A percentile compares a stretch with the other conserved stretches of the same genome.
Evolutionary conservation across 2,329 filamentous ascomycete species (phyloP).

Genomic region (Didymella arachidicola): DNA sequence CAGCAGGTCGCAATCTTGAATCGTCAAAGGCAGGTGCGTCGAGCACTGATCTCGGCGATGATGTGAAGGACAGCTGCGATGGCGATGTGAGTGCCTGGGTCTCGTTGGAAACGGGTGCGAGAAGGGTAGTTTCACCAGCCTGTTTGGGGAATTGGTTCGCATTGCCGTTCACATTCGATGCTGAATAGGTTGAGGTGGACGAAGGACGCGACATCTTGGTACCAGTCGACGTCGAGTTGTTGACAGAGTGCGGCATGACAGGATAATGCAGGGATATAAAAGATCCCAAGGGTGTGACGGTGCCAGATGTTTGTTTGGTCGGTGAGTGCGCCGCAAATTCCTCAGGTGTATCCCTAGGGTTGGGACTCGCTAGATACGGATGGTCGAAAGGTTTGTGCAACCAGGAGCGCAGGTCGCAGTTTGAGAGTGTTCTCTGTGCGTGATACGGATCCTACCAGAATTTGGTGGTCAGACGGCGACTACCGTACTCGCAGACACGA

Average conservation of each 20-base stretch:
- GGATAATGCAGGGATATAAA: slow-evolving; percentile 22
- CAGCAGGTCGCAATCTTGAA: slow-evolving; percentile 24
- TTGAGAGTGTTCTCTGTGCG: slow-evolving; percentile 23
- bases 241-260: slow-evolving; percentile 49
- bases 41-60: slow-evolving; percentile 42
- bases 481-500: slow-evolving; percentile 16
- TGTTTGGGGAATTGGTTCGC: slow-evolving; percentile 45
- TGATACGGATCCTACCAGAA: slow-evolving; percentile 21
- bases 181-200: slow-evolving; percentile 45
- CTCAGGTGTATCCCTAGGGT: slow-evolving; percentile 29
- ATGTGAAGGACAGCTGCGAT: slow-evolving; percentile 50
- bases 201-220: slow-evolving; percentile 49
- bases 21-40: slow-evolving; percentile 26
- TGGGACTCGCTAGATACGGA: slow-evolving; percentile 39
- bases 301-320: slow-evolving; percentile 30
- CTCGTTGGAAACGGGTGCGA: slow-evolving; percentile 35
- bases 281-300: slow-evolving; percentile 16
- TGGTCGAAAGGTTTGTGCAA: slow-evolving; percentile 32
- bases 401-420: slow-evolving; percentile 26
- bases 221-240: slow-evolving; percentile 43
- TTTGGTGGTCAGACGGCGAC: slow-evolving; percentile 9
- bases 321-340: slow-evolving; percentile 37
- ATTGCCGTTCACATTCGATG: slow-evolving; percentile 20
- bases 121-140: slow-evolving; percentile 42
- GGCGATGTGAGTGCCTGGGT: slow-evolving; percentile 47